Evolutionary conservation across 129 eudicot genomes (phyloP), one percentile per base, ranked within the genome.

Genomic region (Scalesia atractyloides): DNA sequence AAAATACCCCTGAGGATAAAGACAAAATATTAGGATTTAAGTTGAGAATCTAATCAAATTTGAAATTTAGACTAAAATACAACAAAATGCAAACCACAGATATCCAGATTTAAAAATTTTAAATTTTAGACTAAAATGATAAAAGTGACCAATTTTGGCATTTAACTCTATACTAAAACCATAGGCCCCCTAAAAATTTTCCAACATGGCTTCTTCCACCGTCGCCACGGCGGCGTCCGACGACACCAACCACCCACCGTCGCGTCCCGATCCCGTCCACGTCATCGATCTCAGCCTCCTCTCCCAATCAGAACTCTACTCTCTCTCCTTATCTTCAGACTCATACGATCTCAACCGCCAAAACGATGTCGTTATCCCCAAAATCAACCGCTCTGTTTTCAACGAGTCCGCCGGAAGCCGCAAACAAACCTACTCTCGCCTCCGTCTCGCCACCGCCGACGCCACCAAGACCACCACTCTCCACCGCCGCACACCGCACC

Each of bases 351-450:
- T 80, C 72, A 46, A 80, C 76, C 79, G 69, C 50, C 44, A 53
- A 76, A 84, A 88, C 63, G 96, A 94, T 82, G 80, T 88, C 86
- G 88, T 84, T 7, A 82, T 90, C 84, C 97, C 98, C 67, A 82
- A 84, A 79, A 86, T 94, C 75, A 93, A 94, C 81, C 92, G 87
- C 53, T 68, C 88, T 46, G 89, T 94, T 49, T 94, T 94, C 91
- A 94, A 94, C 54, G 97, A 94, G 62, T 90, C 98, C 72, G 91
- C 93, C 69, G 97, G 93, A 2, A 84, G 93, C 68, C 91, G 97
- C 5, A 88, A 88, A 71, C 98, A 94, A 48, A 94, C 97, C 65
- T 94, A 80, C 82, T 90, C 98, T 10, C 97, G 91, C 66, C 80
- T 90, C 83, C 96, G 97, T 47, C 90, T 87, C 22, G 85, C 97